A percentile compares a stretch with the other conserved stretches of the same genome.
Conservation (phyloP, 345 rosid species). For the Gossypium arboreum region DNA sequence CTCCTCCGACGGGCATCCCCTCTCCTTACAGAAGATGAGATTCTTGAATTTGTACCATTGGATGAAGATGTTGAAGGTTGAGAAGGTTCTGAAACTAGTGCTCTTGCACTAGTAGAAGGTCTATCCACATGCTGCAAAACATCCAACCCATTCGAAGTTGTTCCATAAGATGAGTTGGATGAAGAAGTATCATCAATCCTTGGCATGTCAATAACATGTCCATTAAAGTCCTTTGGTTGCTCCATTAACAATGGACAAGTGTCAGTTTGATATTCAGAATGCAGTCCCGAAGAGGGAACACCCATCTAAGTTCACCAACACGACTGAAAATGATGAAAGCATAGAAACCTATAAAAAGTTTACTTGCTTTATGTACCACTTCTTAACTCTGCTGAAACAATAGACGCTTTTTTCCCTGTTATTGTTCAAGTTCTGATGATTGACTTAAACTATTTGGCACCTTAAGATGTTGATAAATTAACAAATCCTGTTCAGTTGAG, state of each 20-base stretch:
- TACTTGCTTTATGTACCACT: conserved; percentile 13
- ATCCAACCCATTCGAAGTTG: conserved; percentile 51
- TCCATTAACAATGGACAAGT: conserved; percentile 70
- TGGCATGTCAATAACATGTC: conserved; percentile 64
- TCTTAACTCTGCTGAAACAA: conserved; percentile 3
- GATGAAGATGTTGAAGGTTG: conserved; percentile 41
- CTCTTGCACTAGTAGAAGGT: conserved; percentile 35
- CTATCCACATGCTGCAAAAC: conserved; percentile 50
- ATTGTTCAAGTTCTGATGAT: conserved; percentile 1
- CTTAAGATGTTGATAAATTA: conserved; percentile 17
- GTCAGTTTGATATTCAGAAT: conserved; percentile 37
- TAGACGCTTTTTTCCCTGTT: neutral
- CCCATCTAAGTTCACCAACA: conserved; percentile 66
- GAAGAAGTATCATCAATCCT: conserved; percentile 42
- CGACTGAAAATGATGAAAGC: conserved; percentile 29
- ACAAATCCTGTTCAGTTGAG: conserved; percentile 21
- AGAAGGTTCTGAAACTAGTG: conserved; percentile 28
- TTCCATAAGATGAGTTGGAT: conserved; percentile 41
- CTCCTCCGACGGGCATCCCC: conserved; percentile 67
- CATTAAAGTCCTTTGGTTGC: conserved; percentile 40
- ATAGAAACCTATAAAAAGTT: conserved; percentile 34
- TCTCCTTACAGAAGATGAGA: conserved; percentile 45
- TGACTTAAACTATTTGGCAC: conserved; percentile 16
- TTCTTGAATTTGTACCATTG: conserved; percentile 51
- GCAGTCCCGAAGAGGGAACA: conserved; percentile 55